These are phyloP conservation scores for Trichothecium roseum DNA, from an alignment of 2,329 filamentous ascomycete species.

Conservation along the genomic window DNA sequence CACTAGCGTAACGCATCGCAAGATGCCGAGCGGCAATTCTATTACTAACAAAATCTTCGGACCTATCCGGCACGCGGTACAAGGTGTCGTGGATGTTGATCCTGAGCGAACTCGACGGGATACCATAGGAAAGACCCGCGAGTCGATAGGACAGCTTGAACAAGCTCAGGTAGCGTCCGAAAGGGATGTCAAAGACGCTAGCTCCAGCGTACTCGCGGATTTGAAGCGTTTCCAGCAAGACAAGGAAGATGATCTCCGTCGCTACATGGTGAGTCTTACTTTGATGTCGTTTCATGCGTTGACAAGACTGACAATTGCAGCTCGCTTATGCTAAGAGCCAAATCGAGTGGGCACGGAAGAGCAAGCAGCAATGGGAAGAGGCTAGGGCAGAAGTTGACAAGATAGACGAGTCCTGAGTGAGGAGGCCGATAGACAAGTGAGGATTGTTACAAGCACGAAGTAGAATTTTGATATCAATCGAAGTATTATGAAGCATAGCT, in stretches of 20 bases:
- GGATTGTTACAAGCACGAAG: no score
- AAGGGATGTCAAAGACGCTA: slow-evolving; percentile 88
- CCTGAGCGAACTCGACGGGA: slow-evolving; percentile 87
- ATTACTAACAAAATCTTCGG: slow-evolving; percentile 93
- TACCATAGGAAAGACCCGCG: slow-evolving; percentile 89
- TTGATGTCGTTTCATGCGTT: not conserved
- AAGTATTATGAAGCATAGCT: no score
- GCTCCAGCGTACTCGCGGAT: slow-evolving; percentile 77
- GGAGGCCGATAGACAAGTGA: no score
- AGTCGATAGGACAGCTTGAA: slow-evolving; percentile 77
- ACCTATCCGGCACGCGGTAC: slow-evolving; percentile 86
- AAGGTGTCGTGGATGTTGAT: slow-evolving; percentile 92
- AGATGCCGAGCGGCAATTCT: slow-evolving; percentile 76
- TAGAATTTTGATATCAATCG: no score
- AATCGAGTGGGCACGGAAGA: slow-evolving; percentile 86
- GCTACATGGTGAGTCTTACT: slow-evolving; percentile 74
- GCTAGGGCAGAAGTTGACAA: slow-evolving; percentile 79
- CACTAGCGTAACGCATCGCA: slow-evolving; percentile 52
- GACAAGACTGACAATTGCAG: slow-evolving; percentile 33
- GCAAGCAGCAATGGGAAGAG: slow-evolving; percentile 86
- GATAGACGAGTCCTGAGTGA: slow-evolving; percentile 53
- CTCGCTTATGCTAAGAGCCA: slow-evolving; percentile 87
- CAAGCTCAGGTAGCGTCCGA: slow-evolving; percentile 83
- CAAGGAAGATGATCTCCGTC: slow-evolving; percentile 87
- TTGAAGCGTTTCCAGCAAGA: slow-evolving; percentile 87